Conservation (phyloP, 148 eudicot species). For the Persicaria maculosa region DNA sequence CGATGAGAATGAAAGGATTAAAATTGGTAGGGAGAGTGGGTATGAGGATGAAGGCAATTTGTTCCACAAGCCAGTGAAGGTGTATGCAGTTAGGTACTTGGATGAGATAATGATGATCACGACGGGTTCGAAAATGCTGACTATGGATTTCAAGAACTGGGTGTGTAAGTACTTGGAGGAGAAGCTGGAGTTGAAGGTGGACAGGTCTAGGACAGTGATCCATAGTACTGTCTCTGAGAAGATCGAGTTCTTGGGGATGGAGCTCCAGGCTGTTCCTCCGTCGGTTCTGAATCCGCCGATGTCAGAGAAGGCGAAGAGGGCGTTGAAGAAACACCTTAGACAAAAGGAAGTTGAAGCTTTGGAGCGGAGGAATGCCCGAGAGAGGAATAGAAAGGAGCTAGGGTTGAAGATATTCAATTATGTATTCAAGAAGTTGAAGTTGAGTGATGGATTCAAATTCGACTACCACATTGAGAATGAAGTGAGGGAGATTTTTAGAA, state of each 20-base stretch:
- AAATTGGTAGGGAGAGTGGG: background rate
- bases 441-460: constrained; percentile 46
- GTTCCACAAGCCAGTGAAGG: constrained; percentile 61
- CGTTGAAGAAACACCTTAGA: constrained; percentile 69
- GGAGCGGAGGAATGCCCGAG: constrained; percentile 69
- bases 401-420: constrained; percentile 71
- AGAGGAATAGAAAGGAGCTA: constrained; percentile 65
- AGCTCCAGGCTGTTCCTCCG: constrained; percentile 78
- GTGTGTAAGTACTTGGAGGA: constrained; percentile 41
- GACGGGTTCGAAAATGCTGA: constrained; percentile 61
- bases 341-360: constrained; percentile 68
- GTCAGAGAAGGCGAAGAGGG: constrained; percentile 81
- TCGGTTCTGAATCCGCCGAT: constrained; percentile 58
- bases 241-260: constrained; percentile 83
- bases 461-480: constrained; percentile 68
- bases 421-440: constrained; percentile 71
- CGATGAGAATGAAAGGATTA: constrained; percentile 34
- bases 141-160: constrained; percentile 63
- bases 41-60: constrained; percentile 32
- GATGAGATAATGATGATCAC: constrained; percentile 78
- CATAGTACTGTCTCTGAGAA: constrained; percentile 88
- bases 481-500: constrained; percentile 56
- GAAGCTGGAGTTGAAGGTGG: constrained; percentile 60
- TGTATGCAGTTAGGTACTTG: constrained; percentile 79
- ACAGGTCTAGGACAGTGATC: constrained; percentile 48